Conservation (phyloP, 768 basidiomycete species). For the Termitomyces sp. region DNA sequence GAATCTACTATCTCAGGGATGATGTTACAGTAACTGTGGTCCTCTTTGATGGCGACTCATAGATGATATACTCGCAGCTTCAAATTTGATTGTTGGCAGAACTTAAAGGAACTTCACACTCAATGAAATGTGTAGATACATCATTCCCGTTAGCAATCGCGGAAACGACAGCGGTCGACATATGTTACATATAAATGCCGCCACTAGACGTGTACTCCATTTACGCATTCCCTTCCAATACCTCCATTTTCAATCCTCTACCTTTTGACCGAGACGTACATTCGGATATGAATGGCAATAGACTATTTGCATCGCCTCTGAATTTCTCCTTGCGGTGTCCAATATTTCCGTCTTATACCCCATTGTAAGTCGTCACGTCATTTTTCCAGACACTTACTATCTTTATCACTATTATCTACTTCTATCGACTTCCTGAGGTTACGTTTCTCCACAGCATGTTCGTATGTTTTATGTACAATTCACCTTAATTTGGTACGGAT, state of each 20-base stretch:
- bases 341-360: too few species aligned
- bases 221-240: neutral
- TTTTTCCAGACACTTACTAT: neutral
- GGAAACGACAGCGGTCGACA: neutral
- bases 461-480: neutral
- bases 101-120: neutral
- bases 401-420: neutral
- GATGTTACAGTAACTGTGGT: slow-evolving; percentile 10
- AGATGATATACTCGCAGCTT: neutral
- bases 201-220: neutral
- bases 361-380: neutral
- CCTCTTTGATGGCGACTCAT: slow-evolving; percentile 7
- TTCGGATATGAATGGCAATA: neutral
- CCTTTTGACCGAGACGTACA: neutral
- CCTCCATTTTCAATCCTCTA: too few species aligned
- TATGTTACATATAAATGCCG: neutral
- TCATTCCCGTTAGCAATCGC: neutral
- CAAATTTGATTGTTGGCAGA: neutral
- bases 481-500: neutral
- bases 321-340: neutral
- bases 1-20: slow-evolving; percentile 2
- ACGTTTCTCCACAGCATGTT: neutral
- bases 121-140: neutral
- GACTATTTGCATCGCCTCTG: neutral
- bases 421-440: neutral